phyloP scores from a whole-genome alignment of 495 filamentous ascomycete species.

The Penicillium simplicissimum region DNA sequence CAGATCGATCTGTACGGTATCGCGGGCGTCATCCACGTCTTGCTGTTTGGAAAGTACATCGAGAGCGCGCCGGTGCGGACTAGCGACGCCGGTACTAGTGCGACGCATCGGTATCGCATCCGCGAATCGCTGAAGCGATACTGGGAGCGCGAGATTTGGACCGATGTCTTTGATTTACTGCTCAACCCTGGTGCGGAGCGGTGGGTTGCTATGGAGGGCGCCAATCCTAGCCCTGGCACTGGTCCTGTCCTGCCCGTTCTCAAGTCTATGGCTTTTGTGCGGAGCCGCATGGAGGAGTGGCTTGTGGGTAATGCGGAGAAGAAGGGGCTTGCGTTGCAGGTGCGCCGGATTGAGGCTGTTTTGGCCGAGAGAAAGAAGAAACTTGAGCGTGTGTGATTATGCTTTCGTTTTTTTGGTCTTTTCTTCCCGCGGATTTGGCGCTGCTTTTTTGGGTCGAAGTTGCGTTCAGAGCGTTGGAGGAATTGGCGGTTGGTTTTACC shows the following conservation, averaged over 20 bases:
- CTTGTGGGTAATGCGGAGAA: constrained; percentile 79
- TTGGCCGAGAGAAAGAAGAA: constrained; percentile 67
- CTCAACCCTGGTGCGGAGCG: constrained; percentile 68
- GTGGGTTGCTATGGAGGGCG: constrained; percentile 38
- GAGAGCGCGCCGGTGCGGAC: constrained; percentile 65
- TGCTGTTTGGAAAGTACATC: constrained; percentile 94
- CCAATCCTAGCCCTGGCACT: constrained; percentile 50
- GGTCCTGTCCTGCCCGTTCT: constrained; percentile 60
- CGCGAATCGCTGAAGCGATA: constrained; percentile 82
- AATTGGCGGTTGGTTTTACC: background rate
- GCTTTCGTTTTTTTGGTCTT: background rate
- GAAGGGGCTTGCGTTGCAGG: constrained; percentile 59
- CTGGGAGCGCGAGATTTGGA: constrained; percentile 94
- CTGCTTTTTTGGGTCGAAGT: background rate
- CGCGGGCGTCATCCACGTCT: constrained; percentile 77
- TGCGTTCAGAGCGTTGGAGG: background rate
- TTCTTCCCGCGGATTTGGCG: no score
- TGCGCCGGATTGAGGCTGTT: constrained; percentile 65
- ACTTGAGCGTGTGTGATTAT: constrained; percentile 33
- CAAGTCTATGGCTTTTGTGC: constrained; percentile 60
- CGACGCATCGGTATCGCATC: constrained; percentile 57
- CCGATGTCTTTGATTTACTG: constrained; percentile 76
- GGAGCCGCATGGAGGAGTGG: constrained; percentile 84
- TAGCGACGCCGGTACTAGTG: constrained; percentile 17
- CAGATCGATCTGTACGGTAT: constrained; percentile 94